Conservation (phyloP, 345 rosid genomes). For the Microthlaspi erraticum region DNA sequence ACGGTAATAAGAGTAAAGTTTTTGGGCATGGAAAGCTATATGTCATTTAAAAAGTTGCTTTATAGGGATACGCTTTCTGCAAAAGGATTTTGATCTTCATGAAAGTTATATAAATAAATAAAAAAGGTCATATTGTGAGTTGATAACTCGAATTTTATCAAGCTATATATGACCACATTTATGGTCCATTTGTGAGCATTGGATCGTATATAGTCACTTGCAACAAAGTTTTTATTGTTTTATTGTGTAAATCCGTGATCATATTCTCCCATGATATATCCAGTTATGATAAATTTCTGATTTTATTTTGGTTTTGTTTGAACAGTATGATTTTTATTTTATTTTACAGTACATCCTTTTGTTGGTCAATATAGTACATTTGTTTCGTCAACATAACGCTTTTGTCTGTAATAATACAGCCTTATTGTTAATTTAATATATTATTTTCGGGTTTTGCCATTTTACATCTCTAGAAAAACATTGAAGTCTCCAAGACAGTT, state of each 20-base stretch:
- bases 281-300: not conserved
- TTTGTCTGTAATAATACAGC: not conserved
- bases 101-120: slow-evolving; percentile 7
- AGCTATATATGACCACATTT: not conserved
- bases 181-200: slow-evolving; percentile 21
- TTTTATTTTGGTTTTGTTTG: not conserved
- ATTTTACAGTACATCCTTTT: not conserved
- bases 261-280: not conserved
- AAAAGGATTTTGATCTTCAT: not conserved
- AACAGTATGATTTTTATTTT: not conserved
- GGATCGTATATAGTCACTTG: slow-evolving; percentile 11
- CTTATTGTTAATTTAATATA: not conserved
- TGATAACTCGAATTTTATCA: not conserved
- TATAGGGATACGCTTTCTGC: slow-evolving; percentile 40
- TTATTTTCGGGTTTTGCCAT: slow-evolving; percentile 13
- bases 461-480: not conserved
- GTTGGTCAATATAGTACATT: not conserved
- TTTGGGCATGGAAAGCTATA: slow-evolving; percentile 10
- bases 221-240: not conserved
- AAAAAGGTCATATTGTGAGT: not conserved
- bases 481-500: slow-evolving; percentile 9
- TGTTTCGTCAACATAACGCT: not conserved
- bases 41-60: slow-evolving; percentile 13
- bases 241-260: too few species aligned
- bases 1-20: not conserved